These are phyloP conservation scores for Raffaelea ambrosiae DNA, from an alignment of 2,329 filamentous ascomycete genomes.

Conservation along the genomic window DNA sequence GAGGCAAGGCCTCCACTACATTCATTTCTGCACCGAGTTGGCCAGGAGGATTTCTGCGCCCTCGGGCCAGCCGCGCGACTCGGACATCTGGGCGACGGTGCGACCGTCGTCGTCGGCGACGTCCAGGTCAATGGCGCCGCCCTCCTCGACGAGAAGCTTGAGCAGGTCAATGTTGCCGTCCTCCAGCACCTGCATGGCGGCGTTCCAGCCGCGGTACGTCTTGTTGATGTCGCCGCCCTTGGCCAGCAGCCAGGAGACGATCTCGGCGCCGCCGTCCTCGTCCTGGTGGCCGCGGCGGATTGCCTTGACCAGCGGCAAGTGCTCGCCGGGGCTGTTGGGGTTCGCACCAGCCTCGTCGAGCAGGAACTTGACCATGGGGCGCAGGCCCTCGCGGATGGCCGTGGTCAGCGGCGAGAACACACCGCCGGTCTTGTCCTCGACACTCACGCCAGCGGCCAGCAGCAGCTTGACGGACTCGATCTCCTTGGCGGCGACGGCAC, in stretches of 20 bases:
- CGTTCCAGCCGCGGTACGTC: slow-evolving; percentile 59
- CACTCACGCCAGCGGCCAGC: slow-evolving; percentile 53
- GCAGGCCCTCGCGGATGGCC: slow-evolving; percentile 27
- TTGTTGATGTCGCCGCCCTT: slow-evolving; percentile 61
- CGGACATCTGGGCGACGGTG: slow-evolving; percentile 47
- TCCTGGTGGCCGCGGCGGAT: slow-evolving; percentile 48
- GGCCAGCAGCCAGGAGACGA: slow-evolving; percentile 40
- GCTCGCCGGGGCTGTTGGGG: slow-evolving; percentile 48
- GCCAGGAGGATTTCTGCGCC: slow-evolving; percentile 36
- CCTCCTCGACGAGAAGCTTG: slow-evolving; percentile 34
- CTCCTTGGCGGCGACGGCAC: slow-evolving; percentile 43
- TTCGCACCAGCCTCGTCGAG: slow-evolving; percentile 15
- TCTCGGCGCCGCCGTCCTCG: slow-evolving; percentile 52
- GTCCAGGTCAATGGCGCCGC: slow-evolving; percentile 15
- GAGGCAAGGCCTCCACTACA: too few species aligned
- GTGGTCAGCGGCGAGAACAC: slow-evolving; percentile 47
- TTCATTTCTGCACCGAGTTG: slow-evolving; percentile 3
- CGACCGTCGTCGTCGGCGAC: slow-evolving; percentile 18
- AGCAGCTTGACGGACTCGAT: slow-evolving; percentile 60
- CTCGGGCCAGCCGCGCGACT: slow-evolving; percentile 50
- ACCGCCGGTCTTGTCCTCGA: slow-evolving; percentile 64
- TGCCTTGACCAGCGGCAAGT: slow-evolving; percentile 63
- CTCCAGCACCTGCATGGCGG: slow-evolving; percentile 56
- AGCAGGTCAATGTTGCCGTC: slow-evolving; percentile 50
- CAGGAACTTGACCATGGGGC: slow-evolving; percentile 44